A percentile compares a stretch with the other conserved stretches of the same genome.
These are phyloP conservation scores for Cladosporium sp. DNA, from an alignment of 2,329 filamentous ascomycete species.

Conservation along the genomic window DNA sequence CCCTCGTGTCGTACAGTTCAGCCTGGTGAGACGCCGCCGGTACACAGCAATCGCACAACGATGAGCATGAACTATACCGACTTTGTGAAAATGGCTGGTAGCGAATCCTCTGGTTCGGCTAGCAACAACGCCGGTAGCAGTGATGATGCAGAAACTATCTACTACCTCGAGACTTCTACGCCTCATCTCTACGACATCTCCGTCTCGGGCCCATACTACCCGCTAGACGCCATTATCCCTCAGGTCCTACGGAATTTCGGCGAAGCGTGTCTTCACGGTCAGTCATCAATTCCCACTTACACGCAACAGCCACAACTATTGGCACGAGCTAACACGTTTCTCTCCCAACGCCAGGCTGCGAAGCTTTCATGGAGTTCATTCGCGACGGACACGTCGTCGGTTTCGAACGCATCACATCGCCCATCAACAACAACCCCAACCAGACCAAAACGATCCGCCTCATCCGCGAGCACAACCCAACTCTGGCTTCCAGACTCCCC, in stretches of 20 bases:
- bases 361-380: slow-evolving; percentile 7
- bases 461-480: slow-evolving; percentile 10
- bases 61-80: background rate
- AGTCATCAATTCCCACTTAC: background rate
- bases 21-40: no score
- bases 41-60: no score
- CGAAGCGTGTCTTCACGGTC: background rate
- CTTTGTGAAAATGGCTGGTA: background rate
- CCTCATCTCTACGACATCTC: background rate
- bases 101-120: background rate
- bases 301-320: background rate
- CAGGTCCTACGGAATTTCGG: background rate
- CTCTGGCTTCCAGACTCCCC: slow-evolving; percentile 4
- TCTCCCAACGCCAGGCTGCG: background rate
- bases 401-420: slow-evolving; percentile 18
- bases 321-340: background rate
- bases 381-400: background rate
- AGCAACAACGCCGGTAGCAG: background rate
- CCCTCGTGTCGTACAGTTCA: no score
- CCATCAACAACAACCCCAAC: slow-evolving; percentile 19
- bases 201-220: background rate
- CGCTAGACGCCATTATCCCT: background rate
- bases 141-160: background rate
- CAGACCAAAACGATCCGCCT: slow-evolving; percentile 5
- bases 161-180: background rate